Base-by-base conservation (phyloP, 1,284 basidiomycete species). In the Phlebopus sp. region DNA sequence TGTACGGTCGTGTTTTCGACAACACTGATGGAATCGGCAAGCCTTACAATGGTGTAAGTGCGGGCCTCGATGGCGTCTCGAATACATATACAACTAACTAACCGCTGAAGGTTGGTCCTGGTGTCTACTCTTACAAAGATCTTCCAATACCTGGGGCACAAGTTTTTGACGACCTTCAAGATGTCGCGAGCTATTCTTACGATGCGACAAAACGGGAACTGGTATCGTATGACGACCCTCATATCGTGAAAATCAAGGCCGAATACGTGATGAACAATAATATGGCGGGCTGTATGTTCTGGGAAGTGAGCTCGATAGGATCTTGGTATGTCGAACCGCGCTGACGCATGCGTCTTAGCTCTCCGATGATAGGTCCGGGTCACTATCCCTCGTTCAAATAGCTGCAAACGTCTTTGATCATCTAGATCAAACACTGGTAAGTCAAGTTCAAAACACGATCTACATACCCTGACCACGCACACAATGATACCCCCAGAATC, bases 1-100 rank as follows among this genome's bases (percentile, higher is more conserved):
- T 92, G 2, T 93, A 93, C 59, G 92, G 92, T 0, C 83, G 89
- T 50, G 84, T 86, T 0, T 97, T 96, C 66, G 82, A 87, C 62
- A 72, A 82, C 41, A 95, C 92, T 0, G 65, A 67, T 37, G 92
- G 92, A 0, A 77, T 92, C 31, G 90, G 90, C 7, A 64, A 77
- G 40, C 66, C 90, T 1, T 97, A 85, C 73, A 78, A 66, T 40
- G 90, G 90, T 29, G 82, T 79, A 62, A 59, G 75, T 56, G 0
- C n/a, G 25, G 9, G 11, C 13, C 3, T 35, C n/a, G 13, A 4
- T n/a, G n/a, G 17, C 13, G 36, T 13, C 34, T 21, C 30, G 7
- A 29, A 37, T 19, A 46, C 15, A 8, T 30, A 37, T 19, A 46
- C 15, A 18, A 25, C 44, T 51, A 50, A 48, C 37, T 8, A 11